These are phyloP conservation scores for Teunomyces atbi DNA, from an alignment of 805 yeast genomes.

Conservation along the genomic window DNA sequence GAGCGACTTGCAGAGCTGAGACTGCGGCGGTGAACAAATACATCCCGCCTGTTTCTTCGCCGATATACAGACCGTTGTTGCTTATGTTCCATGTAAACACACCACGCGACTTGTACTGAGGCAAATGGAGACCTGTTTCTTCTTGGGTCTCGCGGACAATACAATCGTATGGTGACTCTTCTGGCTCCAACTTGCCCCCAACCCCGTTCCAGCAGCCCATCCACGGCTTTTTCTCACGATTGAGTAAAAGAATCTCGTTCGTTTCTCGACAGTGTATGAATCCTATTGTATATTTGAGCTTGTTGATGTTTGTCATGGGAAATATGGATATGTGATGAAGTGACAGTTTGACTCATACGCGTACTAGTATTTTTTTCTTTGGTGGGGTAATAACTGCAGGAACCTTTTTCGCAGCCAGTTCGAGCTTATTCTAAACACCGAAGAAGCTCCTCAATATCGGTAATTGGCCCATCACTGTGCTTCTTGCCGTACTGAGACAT, in stretches of 20 bases:
- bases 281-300: conserved; percentile 24
- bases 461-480: not conserved
- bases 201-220: conserved; percentile 51
- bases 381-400: not conserved
- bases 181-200: conserved; percentile 40
- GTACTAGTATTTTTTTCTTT: not conserved
- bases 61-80: conserved; percentile 9
- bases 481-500: not conserved
- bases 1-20: conserved; percentile 18
- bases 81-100: conserved; percentile 31
- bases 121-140: conserved; percentile 37
- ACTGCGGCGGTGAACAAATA: conserved; percentile 40
- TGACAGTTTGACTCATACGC: not conserved
- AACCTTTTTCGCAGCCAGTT: not conserved
- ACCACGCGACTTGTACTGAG: conserved; percentile 31
- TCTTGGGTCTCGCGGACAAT: conserved; percentile 41
- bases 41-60: conserved; percentile 32
- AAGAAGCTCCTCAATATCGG: conserved; percentile 6
- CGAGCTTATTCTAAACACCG: not conserved
- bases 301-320: not conserved
- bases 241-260: conserved; percentile 32
- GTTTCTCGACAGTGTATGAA: conserved; percentile 29
- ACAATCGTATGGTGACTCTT: conserved; percentile 38
- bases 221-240: conserved; percentile 44
- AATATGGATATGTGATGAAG: not conserved